Conservation (phyloP, 192 early-diverging fungal species). For the Funneliformis mosseae region DNA sequence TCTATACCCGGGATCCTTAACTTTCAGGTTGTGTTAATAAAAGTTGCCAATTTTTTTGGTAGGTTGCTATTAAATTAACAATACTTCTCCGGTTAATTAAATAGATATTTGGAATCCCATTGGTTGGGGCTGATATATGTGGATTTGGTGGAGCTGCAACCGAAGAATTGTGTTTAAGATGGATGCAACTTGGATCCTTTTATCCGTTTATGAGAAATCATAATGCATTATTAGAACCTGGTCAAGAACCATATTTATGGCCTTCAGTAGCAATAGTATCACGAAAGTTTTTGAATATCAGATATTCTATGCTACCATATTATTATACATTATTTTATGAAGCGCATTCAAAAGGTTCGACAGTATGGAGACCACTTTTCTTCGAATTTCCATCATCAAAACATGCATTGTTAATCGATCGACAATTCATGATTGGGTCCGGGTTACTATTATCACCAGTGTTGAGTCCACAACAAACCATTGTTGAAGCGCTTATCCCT, state of each 20-base stretch:
- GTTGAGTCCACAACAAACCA: slow-evolving; percentile 43
- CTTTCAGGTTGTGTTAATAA: slow-evolving; percentile 48
- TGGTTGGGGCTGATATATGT: slow-evolving; percentile 72
- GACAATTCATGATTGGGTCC: slow-evolving; percentile 62
- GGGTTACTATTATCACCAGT: slow-evolving; percentile 63
- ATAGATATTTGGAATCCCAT: slow-evolving; percentile 68
- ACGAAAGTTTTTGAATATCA: slow-evolving; percentile 53
- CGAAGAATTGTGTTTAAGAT: slow-evolving; percentile 69
- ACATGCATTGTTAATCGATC: slow-evolving; percentile 46
- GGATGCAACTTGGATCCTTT: slow-evolving; percentile 67
- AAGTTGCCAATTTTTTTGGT: not conserved
- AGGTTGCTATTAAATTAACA: not conserved
- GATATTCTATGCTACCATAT: slow-evolving; percentile 68
- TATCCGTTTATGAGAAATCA: slow-evolving; percentile 68
- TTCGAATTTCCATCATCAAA: slow-evolving; percentile 52
- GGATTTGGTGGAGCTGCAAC: slow-evolving; percentile 62
- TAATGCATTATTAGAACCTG: slow-evolving; percentile 47
- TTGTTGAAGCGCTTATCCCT: slow-evolving; percentile 61
- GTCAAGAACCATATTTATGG: slow-evolving; percentile 72
- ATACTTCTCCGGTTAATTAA: not conserved
- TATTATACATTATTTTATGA: slow-evolving; percentile 59
- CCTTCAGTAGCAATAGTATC: slow-evolving; percentile 55
- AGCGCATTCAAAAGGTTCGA: slow-evolving; percentile 53
- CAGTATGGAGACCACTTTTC: slow-evolving; percentile 58
- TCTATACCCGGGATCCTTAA: slow-evolving; percentile 64